Base-by-base conservation (phyloP, 140 eudicot species). In the Bidens hawaiensis region DNA sequence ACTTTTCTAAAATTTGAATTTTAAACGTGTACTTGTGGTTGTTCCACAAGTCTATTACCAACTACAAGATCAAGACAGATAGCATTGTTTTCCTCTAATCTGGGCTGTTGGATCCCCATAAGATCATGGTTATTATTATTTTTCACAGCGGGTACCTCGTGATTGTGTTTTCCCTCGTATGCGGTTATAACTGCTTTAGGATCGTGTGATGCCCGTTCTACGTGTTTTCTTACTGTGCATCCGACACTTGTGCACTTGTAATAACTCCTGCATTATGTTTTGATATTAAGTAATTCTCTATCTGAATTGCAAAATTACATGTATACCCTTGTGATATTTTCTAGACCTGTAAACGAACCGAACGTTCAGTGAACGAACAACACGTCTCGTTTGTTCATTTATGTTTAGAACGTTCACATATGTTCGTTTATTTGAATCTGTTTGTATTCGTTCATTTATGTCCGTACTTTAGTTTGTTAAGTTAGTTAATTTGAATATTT, bases 131-230 rank as follows among this genome's bases (percentile, higher is more conserved):
- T 81, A 56, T 42, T 81, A 56, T 42, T 88, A 27, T 72, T 81
- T 73, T 67, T 81, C 1, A 87, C 86, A 53, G 79, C 73, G 0
- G 99, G 97, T 33, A 93, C 97, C 55, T 93, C 97, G 18, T 93
- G 99, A 50, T 88, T 93, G 82, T 93, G 99, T 71, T 93, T 93
- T 36, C 97, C 99, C 64, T 93, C 99, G 14, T 93, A 93, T 4
- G 99, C 88, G 8, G 99, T 93, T 76, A 93, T 93, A 23, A 93
- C 99, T 8, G 99, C 95, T 85, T 85, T 93, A 5, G 96, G 99
- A 65, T 93, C 99, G 47, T 93, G 97, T 12, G 99, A 85, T 69
- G 99, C 99, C 62, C 99, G 81, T 60, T 93, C 99, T 48, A 93
- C 99, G 21, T 93, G 99, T 70, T 93, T 93, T 77, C 99, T 78